Evolutionary conservation across 2,329 filamentous ascomycete species (phyloP).

Genomic region (Ophiostoma triangulosporum): DNA sequence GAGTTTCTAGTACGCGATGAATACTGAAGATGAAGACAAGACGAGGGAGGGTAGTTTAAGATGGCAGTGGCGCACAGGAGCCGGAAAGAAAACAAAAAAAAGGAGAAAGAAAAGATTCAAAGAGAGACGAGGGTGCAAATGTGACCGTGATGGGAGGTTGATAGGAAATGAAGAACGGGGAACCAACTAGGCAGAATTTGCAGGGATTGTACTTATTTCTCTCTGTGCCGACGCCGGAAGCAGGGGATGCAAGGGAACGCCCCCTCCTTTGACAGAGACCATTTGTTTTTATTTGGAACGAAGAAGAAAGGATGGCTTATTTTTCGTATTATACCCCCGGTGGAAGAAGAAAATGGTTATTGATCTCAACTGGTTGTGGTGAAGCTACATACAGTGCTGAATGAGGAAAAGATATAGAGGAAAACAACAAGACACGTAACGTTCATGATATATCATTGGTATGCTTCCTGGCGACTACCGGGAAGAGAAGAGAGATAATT

Average conservation of each 20-base stretch:
- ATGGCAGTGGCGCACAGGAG: background rate
- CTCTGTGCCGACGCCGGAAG: background rate
- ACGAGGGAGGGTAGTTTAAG: slow-evolving; percentile 4
- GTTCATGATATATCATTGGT: background rate
- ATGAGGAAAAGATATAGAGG: too few relatives aligned
- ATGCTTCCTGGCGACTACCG: background rate
- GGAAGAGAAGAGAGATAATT: background rate
- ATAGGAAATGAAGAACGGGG: slow-evolving; percentile 5
- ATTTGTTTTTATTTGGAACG: slow-evolving; percentile 6
- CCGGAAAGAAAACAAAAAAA: background rate
- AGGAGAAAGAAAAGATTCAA: background rate
- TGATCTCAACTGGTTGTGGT: too few relatives aligned
- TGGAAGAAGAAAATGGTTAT: slow-evolving; percentile 5
- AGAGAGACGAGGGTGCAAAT: background rate
- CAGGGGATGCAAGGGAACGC: background rate
- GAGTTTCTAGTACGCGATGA: slow-evolving; percentile 18
- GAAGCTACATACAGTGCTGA: too few relatives aligned
- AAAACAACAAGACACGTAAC: background rate
- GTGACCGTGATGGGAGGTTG: slow-evolving; percentile 5
- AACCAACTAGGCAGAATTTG: background rate
- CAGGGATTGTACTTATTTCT: background rate
- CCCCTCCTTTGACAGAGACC: background rate
- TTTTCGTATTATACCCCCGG: slow-evolving; percentile 15
- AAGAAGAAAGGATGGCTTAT: slow-evolving; percentile 9
- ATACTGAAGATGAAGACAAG: slow-evolving; percentile 12